phyloP scores from a whole-genome alignment of 257 asterid species.

The Asclepias syriaca region DNA sequence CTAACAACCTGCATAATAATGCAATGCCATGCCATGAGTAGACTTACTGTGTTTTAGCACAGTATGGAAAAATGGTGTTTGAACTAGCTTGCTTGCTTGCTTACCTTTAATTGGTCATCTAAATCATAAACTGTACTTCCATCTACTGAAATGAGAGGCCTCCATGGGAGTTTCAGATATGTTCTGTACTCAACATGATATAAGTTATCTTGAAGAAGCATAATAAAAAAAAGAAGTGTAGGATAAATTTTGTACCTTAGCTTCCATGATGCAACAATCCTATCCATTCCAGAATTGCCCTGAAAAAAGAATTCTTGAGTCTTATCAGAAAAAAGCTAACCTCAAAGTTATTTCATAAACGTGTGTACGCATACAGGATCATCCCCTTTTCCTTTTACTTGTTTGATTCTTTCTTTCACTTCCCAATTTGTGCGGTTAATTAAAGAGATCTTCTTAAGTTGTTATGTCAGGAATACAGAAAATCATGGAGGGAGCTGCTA shows the following conservation, averaged over 20 bases:
- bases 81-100: slow-evolving; percentile 23
- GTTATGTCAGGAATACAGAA: neutral
- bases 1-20: slow-evolving; percentile 39
- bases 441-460: neutral
- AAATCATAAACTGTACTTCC: slow-evolving; percentile 62
- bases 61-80: neutral
- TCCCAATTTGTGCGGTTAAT: neutral
- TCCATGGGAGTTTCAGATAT: slow-evolving; percentile 76
- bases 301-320: slow-evolving; percentile 20
- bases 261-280: slow-evolving; percentile 68
- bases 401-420: neutral
- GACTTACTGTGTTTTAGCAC: neutral
- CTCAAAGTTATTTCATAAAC: neutral
- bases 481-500: neutral
- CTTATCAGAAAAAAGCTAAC: neutral
- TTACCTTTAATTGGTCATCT: slow-evolving; percentile 45
- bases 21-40: neutral
- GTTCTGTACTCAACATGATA: slow-evolving; percentile 31
- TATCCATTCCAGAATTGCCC: slow-evolving; percentile 35
- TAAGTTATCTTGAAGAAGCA: too few relatives aligned
- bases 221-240: too few relatives aligned
- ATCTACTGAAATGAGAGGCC: slow-evolving; percentile 57
- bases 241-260: slow-evolving; percentile 36
- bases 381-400: neutral
- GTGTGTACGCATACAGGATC: neutral